Evolutionary conservation across 2,329 filamentous ascomycete genomes (phyloP), one percentile per base, ranked within the genome.

Genomic region (Aurifilum marmelostoma): DNA sequence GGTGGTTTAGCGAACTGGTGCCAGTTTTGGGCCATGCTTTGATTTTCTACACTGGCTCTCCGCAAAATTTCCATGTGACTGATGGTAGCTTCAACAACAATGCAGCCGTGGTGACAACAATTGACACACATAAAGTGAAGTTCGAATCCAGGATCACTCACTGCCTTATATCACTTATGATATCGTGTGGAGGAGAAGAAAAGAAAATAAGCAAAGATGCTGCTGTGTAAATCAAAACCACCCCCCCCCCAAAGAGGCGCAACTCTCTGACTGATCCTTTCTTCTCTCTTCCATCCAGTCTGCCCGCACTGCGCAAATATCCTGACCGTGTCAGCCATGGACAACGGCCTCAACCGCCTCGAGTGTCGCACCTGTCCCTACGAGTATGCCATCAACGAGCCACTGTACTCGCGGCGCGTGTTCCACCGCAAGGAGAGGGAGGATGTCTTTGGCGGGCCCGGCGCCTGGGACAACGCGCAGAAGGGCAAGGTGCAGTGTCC

Each of bases 301-400:
- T 96, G 92, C 80, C 92, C 92, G 64, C 88, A 88, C 78, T 96
- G 92, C 85, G 89, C 89, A 80, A 96, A 95, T 83, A 89, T 93
- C 80, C 88, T 96, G 77, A 93, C 91, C 76, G 90, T 95, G 75
- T 89, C 89, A 70, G 78, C 83, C 63, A 85, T 84, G 72, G 84
- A 82, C 72, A 83, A 81, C 63, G 84, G 85, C 69, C 82, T 81
- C 75, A 97, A 97, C 83, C 91, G 94, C 69, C 93, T 98, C 80
- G 93, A 97, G 81, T 99, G 96, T 83, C 92, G 93, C 69, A 97
- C 94, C 69, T 99, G 96, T 75, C 95, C 96, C 4, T 99, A 97
- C 83, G 90, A 97, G 79, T 94, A 93, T 80, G 84, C 91, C 69
- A 90, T 98, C 76, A 89, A 90, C 73, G 87, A 90, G 75, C 88